phyloP scores from a whole-genome alignment of 2,329 filamentous ascomycete species.

The Talaromyces funiculosus region DNA sequence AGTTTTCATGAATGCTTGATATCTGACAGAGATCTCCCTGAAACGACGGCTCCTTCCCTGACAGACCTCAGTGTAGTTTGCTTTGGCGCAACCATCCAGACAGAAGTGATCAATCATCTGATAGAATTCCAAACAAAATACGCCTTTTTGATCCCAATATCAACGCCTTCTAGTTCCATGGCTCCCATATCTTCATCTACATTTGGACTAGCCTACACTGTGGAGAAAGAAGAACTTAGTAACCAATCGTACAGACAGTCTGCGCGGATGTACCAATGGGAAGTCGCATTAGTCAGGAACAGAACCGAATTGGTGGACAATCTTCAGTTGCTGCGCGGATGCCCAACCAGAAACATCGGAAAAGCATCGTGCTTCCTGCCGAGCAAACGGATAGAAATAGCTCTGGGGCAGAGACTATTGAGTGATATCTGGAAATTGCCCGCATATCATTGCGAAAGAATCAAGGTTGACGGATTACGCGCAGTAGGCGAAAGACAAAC shows the following conservation, averaged over 20 bases:
- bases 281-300: conserved; percentile 13
- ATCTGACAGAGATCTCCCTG: not conserved
- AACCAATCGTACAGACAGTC: not conserved
- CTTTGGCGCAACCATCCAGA: not conserved
- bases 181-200: not conserved
- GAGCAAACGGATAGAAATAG: not conserved
- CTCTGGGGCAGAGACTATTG: not conserved
- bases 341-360: not conserved
- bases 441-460: not conserved
- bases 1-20: not conserved
- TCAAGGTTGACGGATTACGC: not conserved
- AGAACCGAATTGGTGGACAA: conserved; percentile 2
- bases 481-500: not conserved
- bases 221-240: not conserved
- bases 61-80: not conserved
- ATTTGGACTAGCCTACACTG: not conserved
- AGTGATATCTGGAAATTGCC: not conserved
- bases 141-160: not conserved
- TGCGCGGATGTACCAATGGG: conserved; percentile 10
- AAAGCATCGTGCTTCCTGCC: not conserved
- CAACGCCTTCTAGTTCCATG: not conserved
- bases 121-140: not conserved
- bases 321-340: conserved; percentile 4
- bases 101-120: not conserved
- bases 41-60: not conserved